phyloP scores from a whole-genome alignment of 192 early-diverging fungal species.

The Cetraspora pellucida region DNA sequence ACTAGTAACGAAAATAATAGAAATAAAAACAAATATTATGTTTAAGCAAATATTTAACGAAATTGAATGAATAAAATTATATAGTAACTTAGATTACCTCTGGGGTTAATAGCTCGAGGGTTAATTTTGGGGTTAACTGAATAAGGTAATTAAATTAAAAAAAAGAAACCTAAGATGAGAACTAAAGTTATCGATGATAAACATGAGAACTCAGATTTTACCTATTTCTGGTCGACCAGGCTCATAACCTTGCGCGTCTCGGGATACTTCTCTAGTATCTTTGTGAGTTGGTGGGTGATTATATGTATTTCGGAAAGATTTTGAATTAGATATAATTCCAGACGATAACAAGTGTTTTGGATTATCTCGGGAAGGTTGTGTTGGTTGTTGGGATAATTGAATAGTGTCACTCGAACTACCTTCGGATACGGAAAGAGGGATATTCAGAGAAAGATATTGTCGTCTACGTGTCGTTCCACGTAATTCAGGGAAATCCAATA shows the following conservation, averaged over 20 bases:
- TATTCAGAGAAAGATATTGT: not conserved
- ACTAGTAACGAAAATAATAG: not conserved
- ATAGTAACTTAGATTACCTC: too few species aligned
- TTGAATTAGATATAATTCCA: not conserved
- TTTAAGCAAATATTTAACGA: too few species aligned
- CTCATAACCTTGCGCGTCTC: not conserved
- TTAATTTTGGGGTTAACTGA: too few species aligned
- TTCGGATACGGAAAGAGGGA: not conserved
- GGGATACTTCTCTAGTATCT: not conserved
- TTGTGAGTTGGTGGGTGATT: not conserved
- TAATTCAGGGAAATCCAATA: slow-evolving; percentile 30
- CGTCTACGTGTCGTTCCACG: not conserved
- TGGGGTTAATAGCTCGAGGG: too few species aligned
- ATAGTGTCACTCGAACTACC: not conserved
- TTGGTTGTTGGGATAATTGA: not conserved
- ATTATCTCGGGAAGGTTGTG: not conserved
- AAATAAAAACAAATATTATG: not conserved
- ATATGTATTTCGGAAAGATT: not conserved
- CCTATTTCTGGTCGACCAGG: not conserved
- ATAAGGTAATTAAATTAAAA: too few species aligned
- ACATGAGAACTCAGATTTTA: not conserved
- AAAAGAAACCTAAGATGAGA: too few species aligned
- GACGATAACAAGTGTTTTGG: not conserved
- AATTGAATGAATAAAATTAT: not conserved
- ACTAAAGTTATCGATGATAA: too few species aligned